phyloP scores from a whole-genome alignment of 371 early-diverging fungal species.

The Thermomucor indicae-seudaticae region DNA sequence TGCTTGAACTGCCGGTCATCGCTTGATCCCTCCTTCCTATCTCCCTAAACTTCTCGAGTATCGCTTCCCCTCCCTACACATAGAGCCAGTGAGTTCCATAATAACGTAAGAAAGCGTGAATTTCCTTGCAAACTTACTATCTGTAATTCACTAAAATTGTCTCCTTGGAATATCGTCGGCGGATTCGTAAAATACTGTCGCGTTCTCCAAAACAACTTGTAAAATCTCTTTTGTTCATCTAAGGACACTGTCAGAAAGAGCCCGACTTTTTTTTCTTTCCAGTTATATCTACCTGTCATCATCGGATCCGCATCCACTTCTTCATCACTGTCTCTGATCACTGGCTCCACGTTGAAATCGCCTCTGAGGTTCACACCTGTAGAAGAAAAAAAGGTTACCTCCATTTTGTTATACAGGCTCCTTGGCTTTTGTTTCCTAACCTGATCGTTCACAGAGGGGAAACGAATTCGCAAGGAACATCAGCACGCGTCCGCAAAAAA shows the following conservation, averaged over 20 bases:
- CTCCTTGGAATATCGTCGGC: slow-evolving; percentile 27
- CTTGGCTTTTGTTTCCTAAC: neutral
- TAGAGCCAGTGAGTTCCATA: neutral
- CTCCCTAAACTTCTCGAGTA: slow-evolving; percentile 28
- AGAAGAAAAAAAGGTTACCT: neutral
- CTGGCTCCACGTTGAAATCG: slow-evolving; percentile 72
- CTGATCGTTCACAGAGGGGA: slow-evolving; percentile 77
- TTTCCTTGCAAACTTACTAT: slow-evolving; percentile 12
- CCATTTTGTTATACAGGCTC: neutral
- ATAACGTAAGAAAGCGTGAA: neutral
- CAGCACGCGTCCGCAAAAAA: slow-evolving; percentile 80
- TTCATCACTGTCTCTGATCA: slow-evolving; percentile 49
- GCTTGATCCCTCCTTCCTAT: slow-evolving; percentile 36
- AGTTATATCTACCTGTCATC: slow-evolving; percentile 28
- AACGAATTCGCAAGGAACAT: slow-evolving; percentile 78
- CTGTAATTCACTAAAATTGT: slow-evolving; percentile 30
- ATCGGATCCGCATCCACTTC: slow-evolving; percentile 40
- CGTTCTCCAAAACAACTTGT: slow-evolving; percentile 42
- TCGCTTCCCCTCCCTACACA: slow-evolving; percentile 26
- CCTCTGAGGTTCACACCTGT: slow-evolving; percentile 78
- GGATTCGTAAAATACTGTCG: slow-evolving; percentile 42
- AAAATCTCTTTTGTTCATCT: slow-evolving; percentile 44
- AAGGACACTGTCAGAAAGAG: neutral
- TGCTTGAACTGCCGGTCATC: slow-evolving; percentile 18
- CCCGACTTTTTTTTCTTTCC: neutral